These are phyloP conservation scores for Lactifluus piperatus DNA, from an alignment of 768 basidiomycete species.

Conservation along the genomic window DNA sequence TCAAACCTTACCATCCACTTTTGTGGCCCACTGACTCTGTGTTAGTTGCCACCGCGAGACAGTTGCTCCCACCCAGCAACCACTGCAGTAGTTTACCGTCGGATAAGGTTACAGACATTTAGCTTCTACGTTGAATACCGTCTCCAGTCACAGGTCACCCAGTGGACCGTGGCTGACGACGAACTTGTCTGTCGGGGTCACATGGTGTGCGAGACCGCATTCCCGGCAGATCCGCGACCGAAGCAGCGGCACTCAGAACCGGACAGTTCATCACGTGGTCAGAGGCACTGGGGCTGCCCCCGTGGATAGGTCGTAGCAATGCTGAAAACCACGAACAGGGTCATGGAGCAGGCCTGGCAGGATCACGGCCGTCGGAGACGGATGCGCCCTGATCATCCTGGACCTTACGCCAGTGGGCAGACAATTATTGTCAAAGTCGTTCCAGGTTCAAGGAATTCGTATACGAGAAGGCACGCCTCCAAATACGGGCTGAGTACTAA, in stretches of 20 bases:
- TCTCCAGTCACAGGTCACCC: constrained; percentile 30
- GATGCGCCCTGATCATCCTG: constrained; percentile 20
- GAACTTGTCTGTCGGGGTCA: constrained; percentile 54
- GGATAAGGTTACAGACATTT: constrained; percentile 40
- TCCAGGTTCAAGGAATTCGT: constrained; percentile 73
- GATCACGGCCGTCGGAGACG: not conserved
- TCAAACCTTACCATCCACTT: not conserved
- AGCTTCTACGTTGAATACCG: constrained; percentile 54
- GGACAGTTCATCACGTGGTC: constrained; percentile 32
- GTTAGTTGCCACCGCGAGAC: not conserved
- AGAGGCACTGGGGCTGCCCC: constrained; percentile 38
- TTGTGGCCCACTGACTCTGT: not conserved
- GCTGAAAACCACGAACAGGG: not conserved
- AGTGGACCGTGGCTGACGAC: constrained; percentile 53
- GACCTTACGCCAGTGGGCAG: constrained; percentile 50
- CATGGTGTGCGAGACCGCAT: constrained; percentile 47
- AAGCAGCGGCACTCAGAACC: constrained; percentile 34
- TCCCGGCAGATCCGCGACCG: constrained; percentile 28
- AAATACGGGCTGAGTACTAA: not conserved
- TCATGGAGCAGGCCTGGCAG: not conserved
- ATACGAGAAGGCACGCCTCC: constrained; percentile 47
- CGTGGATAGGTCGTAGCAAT: constrained; percentile 28
- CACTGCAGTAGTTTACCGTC: too few species aligned
- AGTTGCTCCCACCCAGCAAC: too few species aligned
- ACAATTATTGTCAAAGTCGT: constrained; percentile 63